Evolutionary conservation across 192 early-diverging fungal species (phyloP), one percentile per base, ranked within the genome.

Genomic region (Coemansia sp.): DNA sequence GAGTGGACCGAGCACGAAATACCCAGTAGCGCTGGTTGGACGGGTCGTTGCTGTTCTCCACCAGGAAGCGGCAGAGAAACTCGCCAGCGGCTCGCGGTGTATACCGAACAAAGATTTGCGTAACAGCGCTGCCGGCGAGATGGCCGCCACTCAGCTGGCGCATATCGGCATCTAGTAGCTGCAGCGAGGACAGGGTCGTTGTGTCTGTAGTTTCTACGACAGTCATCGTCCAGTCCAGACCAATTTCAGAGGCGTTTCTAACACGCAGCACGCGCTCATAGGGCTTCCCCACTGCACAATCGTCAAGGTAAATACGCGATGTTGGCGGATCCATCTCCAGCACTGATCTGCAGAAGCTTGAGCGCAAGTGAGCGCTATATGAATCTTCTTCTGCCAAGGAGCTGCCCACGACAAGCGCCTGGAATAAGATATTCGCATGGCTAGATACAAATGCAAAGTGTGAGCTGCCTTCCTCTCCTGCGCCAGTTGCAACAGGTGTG

Each of bases 251-350:
- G 21, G 88, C 85, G 71, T 96, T 97, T 79, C 87, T 87, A 20
- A 99, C 86, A 0, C 90, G 89, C 68, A 99, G 93, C 68, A 94
- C 90, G 48, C 93, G 92, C 79, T 93, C 92, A 66, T 96, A 97
- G 10, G 88, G 88, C 24, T 88, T 89, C 14, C 94, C 94, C 20
- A 88, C 83, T 8, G 97, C 90, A 68, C 95, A 99, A 69, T 97
- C 95, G 61, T 99, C 94, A 74, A 99, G 93, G 58, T 88, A 88
- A 23, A 99, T 86, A 20, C 96, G 95, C 38, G 91, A 94, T 45
- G 95, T 93, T 5, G 89, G 88, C 73, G 96, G 89, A 69, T 99
- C 94, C 58, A 93, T 93, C 83, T 92, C 93, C 14, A 99, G 80
- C 24, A 94, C 87, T 9, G 94, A 95, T n/a, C 84, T 85, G 73